Percentiles rank a stretch among this genome's conserved stretches.
Evolutionary conservation across 106 monocot species (phyloP).

Genomic region (Vanilla planifolia): DNA sequence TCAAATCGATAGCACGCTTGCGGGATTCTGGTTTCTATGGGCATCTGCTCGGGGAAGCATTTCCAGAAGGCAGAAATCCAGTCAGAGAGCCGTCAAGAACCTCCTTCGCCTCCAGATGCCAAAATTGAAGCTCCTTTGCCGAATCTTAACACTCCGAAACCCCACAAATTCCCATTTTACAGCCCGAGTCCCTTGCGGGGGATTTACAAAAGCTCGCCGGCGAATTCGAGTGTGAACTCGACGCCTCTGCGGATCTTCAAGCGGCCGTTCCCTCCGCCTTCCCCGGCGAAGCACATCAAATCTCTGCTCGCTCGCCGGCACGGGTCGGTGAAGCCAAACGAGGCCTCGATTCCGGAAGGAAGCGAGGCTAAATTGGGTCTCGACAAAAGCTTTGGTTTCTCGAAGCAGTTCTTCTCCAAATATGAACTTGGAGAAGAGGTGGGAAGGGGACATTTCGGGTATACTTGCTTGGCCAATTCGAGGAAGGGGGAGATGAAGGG

Average conservation of each 20-base stretch:
- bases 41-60: constrained; percentile 67
- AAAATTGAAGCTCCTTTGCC: constrained; percentile 11
- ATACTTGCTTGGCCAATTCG: constrained; percentile 58
- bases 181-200: constrained; percentile 54
- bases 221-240: constrained; percentile 44
- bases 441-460: constrained; percentile 84
- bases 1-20: too few species aligned
- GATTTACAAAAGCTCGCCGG: constrained; percentile 64
- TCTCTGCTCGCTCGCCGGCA: constrained; percentile 70
- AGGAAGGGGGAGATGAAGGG: constrained; percentile 85
- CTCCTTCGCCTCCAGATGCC: constrained; percentile 3
- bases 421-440: constrained; percentile 86
- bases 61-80: constrained; percentile 15
- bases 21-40: constrained; percentile 49
- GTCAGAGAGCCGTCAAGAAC: constrained; percentile 1
- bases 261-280: constrained; percentile 80
- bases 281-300: constrained; percentile 89
- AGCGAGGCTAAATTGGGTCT: constrained; percentile 33
- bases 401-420: constrained; percentile 57
- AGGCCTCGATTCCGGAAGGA: constrained; percentile 63
- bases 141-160: constrained; percentile 35
- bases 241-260: constrained; percentile 57
- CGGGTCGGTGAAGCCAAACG: constrained; percentile 67
- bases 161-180: constrained; percentile 47
- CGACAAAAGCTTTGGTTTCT: constrained; percentile 84